A percentile compares a stretch with the other conserved stretches of the same genome.
Evolutionary conservation across 345 rosid genomes (phyloP).

Genomic region (Eucalyptus sideroxylon): DNA sequence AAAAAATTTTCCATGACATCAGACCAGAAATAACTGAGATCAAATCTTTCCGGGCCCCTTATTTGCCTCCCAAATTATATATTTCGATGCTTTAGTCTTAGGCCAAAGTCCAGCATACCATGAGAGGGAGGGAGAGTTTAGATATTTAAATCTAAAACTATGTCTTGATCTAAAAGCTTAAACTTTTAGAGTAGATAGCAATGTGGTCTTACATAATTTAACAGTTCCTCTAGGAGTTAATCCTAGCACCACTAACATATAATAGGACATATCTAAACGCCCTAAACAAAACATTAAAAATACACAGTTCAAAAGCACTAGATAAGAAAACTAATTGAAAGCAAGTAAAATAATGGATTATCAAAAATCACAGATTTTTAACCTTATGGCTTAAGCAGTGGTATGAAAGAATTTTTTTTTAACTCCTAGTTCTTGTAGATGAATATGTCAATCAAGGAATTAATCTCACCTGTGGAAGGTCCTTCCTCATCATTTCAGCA

Average conservation of each 20-base stretch:
- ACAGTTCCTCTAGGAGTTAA: not conserved
- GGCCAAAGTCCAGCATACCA: not conserved
- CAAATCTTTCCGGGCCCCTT: not conserved
- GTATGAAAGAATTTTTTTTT: not conserved
- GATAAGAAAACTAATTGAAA: not conserved
- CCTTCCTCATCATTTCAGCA: constrained; percentile 95
- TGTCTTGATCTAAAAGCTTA: not conserved
- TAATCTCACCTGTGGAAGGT: constrained; percentile 89
- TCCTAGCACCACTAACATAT: not conserved
- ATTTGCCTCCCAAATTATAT: not conserved
- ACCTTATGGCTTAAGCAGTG: not conserved
- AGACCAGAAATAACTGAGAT: not conserved
- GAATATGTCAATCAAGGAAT: not conserved
- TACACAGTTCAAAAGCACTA: not conserved
- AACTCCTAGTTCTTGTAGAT: not conserved
- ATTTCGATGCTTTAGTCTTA: not conserved
- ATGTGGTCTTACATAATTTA: not conserved
- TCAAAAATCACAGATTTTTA: not conserved
- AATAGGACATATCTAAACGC: not conserved
- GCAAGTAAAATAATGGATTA: not conserved
- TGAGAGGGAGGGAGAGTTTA: not conserved
- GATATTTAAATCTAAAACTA: not conserved
- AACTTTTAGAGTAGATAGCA: not conserved
- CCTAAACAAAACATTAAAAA: not conserved
- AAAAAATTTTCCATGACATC: not conserved